Percentiles rank a stretch among this genome's conserved stretches.
Conservation (phyloP, 169 alveolate genomes). For the Theileria annulata region DNA sequence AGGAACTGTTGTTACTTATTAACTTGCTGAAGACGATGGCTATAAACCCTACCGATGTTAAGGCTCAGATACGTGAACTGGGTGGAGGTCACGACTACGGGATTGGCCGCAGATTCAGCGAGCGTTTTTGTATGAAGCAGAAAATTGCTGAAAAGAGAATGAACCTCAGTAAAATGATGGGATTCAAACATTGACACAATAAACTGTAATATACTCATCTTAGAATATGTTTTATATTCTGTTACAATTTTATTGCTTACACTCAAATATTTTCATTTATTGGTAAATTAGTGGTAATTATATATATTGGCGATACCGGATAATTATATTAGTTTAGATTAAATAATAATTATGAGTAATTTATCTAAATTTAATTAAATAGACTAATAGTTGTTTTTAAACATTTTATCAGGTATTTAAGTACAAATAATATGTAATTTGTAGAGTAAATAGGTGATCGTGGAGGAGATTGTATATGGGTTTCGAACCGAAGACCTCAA, state of each 20-base stretch:
- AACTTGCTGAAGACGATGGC: constrained; percentile 83
- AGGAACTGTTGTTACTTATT: constrained; percentile 73
- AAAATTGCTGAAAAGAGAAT: constrained; percentile 43
- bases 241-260: background rate
- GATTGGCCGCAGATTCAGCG: constrained; percentile 74
- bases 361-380: too few species aligned
- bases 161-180: constrained; percentile 47
- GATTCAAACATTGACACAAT: constrained; percentile 46
- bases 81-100: constrained; percentile 79
- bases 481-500: too few species aligned
- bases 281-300: background rate
- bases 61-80: constrained; percentile 61
- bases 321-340: too few species aligned
- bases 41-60: constrained; percentile 75
- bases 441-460: too few species aligned
- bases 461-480: too few species aligned
- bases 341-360: too few species aligned
- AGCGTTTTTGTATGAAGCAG: constrained; percentile 26
- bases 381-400: too few species aligned
- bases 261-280: background rate
- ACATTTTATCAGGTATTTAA: too few species aligned
- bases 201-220: background rate
- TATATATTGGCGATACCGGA: too few species aligned
- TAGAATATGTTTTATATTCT: background rate
- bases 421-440: too few species aligned